A percentile compares a stretch with the other conserved stretches of the same genome.
Evolutionary conservation across 768 basidiomycete genomes (phyloP).

Genomic region (Mycena haematopus): DNA sequence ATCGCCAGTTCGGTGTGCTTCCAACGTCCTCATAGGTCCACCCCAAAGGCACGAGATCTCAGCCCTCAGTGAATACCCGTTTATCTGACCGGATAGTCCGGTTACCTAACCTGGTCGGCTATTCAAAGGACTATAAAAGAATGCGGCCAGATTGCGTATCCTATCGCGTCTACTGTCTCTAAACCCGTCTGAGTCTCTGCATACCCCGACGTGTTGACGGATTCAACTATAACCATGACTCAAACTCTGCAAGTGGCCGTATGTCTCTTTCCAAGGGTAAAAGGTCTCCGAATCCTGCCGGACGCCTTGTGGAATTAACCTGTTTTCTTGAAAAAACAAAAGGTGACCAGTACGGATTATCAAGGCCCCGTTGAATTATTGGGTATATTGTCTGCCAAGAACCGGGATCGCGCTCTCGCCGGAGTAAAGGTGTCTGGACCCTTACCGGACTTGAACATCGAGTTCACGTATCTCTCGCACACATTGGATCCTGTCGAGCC

Average conservation of each 20-base stretch:
- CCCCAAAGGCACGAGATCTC: too few species aligned
- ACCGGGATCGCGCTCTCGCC: slow-evolving; percentile 12
- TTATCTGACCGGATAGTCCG: too few species aligned
- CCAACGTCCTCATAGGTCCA: too few species aligned
- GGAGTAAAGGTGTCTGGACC: neutral
- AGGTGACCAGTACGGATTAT: slow-evolving; percentile 37
- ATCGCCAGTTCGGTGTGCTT: too few species aligned
- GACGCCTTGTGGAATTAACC: neutral
- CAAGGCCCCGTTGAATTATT: slow-evolving; percentile 41
- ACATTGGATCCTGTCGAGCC: slow-evolving; percentile 32
- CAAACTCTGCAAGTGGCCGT: slow-evolving; percentile 34
- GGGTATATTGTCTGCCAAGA: slow-evolving; percentile 29
- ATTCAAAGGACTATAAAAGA: too few species aligned
- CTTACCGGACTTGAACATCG: slow-evolving; percentile 26
- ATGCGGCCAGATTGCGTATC: too few species aligned
- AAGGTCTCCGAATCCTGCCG: neutral
- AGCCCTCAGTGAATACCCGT: too few species aligned
- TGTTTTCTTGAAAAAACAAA: neutral
- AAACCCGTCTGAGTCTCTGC: neutral
- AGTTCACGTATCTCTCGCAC: slow-evolving; percentile 33
- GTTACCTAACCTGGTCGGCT: too few species aligned
- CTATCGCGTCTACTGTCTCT: too few species aligned
- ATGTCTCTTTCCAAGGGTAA: slow-evolving; percentile 39
- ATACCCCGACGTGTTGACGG: neutral
- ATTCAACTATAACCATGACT: slow-evolving; percentile 20